Evolutionary conservation across 805 yeast genomes (phyloP).

Genomic region (Ogataea methylovora): DNA sequence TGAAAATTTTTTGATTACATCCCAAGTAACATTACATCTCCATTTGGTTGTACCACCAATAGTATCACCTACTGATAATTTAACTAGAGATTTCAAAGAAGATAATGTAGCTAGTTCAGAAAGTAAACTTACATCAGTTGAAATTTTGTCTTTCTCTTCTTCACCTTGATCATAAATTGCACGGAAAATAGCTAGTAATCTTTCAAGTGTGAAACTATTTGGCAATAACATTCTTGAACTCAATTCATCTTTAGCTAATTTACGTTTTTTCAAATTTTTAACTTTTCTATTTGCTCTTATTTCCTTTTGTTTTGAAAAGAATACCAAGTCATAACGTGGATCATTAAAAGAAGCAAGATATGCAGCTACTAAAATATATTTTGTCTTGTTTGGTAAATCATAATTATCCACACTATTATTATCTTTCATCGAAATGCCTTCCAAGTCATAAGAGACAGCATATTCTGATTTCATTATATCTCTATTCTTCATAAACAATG

Average conservation of each 20-base stretch:
- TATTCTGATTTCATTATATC: conserved; percentile 16
- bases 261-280: conserved; percentile 15
- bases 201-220: conserved; percentile 66
- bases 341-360: conserved; percentile 77
- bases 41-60: conserved; percentile 68
- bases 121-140: conserved; percentile 27
- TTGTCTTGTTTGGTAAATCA: conserved; percentile 54
- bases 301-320: conserved; percentile 59
- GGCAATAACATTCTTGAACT: conserved; percentile 65
- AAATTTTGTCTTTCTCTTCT: conserved; percentile 21
- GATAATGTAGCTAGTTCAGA: conserved; percentile 30
- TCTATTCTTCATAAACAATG: conserved; percentile 18
- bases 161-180: conserved; percentile 49
- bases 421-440: neutral
- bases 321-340: conserved; percentile 57
- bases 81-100: conserved; percentile 22
- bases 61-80: conserved; percentile 25
- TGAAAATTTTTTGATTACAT: conserved; percentile 51
- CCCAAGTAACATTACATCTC: conserved; percentile 73
- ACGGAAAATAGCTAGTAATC: conserved; percentile 71
- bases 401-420: conserved; percentile 13
- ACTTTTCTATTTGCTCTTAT: conserved; percentile 32
- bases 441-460: conserved; percentile 14
- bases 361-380: conserved; percentile 71
- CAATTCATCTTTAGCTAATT: conserved; percentile 33